Conservation (phyloP, 768 basidiomycete genomes). For the Trametes meyenii region DNA sequence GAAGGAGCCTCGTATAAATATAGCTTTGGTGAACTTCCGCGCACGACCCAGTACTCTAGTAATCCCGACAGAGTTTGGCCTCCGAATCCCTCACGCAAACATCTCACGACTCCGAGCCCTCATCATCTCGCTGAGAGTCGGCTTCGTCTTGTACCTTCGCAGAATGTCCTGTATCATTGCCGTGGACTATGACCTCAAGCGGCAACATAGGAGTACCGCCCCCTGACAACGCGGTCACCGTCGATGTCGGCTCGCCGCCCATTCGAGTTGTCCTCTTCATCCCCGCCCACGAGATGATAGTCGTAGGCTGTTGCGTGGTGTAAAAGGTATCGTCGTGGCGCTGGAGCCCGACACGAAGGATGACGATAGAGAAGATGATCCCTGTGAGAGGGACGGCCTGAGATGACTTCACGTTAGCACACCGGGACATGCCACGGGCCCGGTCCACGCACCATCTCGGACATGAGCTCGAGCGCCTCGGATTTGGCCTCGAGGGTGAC, state of each 20-base stretch:
- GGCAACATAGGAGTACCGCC: neutral
- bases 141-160: neutral
- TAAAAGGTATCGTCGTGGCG: slow-evolving; percentile 4
- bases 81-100: neutral
- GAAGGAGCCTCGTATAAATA: too few species aligned
- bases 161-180: neutral
- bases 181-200: neutral
- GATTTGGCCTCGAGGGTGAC: slow-evolving; percentile 18
- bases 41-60: neutral
- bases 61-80: neutral
- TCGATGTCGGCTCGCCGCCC: neutral
- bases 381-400: slow-evolving; percentile 9
- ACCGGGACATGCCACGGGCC: neutral
- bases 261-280: neutral
- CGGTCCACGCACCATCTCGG: slow-evolving; percentile 5
- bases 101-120: neutral
- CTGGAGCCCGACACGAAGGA: slow-evolving; percentile 17
- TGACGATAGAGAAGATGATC: slow-evolving; percentile 13
- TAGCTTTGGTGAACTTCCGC: too few species aligned
- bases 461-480: slow-evolving; percentile 20
- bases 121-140: neutral
- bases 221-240: neutral
- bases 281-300: neutral
- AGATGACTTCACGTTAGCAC: neutral
- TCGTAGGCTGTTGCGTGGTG: neutral